Percentiles rank a stretch among this genome's conserved stretches.
These are phyloP conservation scores for Scutellaria barbata DNA, from an alignment of 257 asterid species.

Conservation along the genomic window DNA sequence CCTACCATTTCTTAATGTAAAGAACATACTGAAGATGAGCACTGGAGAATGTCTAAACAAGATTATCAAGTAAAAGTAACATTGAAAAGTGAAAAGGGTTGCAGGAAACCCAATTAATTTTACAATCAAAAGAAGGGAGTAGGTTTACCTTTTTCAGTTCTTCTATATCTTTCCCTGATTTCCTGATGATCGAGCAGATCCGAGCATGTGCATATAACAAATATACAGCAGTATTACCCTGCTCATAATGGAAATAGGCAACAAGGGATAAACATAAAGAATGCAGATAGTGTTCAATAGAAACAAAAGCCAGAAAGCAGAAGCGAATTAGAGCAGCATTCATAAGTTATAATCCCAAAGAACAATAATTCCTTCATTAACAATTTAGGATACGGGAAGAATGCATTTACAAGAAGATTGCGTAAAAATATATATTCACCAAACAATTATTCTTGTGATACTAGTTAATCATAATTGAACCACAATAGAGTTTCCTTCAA, in stretches of 20 bases:
- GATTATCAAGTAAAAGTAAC: background rate
- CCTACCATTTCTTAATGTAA: background rate
- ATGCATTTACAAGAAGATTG: background rate
- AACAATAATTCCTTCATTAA: background rate
- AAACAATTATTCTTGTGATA: background rate
- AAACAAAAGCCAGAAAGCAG: conserved; percentile 7
- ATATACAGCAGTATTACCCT: conserved; percentile 99
- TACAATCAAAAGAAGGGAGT: conserved; percentile 3
- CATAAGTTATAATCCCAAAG: background rate
- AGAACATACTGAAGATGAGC: background rate
- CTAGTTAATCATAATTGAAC: background rate
- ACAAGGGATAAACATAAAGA: conserved; percentile 22
- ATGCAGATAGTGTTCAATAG: conserved; percentile 11
- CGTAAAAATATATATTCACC: no score
- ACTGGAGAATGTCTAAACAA: background rate
- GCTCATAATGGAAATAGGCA: conserved; percentile 39
- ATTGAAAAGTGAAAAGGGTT: conserved; percentile 3
- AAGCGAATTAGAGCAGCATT: conserved; percentile 10
- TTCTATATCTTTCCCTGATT: conserved; percentile 79
- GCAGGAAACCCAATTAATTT: background rate
- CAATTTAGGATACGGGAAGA: background rate
- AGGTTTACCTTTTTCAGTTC: conserved; percentile 70
- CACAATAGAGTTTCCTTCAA: background rate
- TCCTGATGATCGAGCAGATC: conserved; percentile 93
- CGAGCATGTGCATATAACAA: conserved; percentile 97